Percentiles rank a stretch among this genome's conserved stretches.
These are phyloP conservation scores for Chaetomidium leptoderma DNA, from an alignment of 495 filamentous ascomycete genomes.

Conservation along the genomic window DNA sequence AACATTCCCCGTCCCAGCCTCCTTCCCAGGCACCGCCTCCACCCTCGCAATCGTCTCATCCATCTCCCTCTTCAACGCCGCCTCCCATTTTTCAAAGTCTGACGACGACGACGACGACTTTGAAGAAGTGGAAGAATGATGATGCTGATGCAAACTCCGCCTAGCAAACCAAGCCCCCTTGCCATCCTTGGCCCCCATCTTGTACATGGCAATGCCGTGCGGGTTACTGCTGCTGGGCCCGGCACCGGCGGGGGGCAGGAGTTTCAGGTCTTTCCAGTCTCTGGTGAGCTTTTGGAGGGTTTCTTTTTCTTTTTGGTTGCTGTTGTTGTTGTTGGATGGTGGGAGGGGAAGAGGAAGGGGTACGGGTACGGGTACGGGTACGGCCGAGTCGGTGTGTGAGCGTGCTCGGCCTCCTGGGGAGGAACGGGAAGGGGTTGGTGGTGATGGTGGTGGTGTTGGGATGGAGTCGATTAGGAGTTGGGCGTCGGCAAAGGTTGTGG, in stretches of 20 bases:
- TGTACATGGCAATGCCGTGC: conserved; percentile 71
- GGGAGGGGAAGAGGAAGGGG: background rate
- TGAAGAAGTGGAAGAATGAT: no score
- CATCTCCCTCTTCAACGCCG: conserved; percentile 57
- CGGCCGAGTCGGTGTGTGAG: conserved; percentile 34
- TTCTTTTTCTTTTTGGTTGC: background rate
- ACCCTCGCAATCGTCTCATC: conserved; percentile 55
- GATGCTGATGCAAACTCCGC: conserved; percentile 69
- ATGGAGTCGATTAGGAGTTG: conserved; percentile 74
- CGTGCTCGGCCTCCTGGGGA: conserved; percentile 24
- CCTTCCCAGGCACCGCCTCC: conserved; percentile 36
- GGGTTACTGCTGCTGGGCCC: conserved; percentile 62
- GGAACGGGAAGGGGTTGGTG: background rate
- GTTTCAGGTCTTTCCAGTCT: conserved; percentile 83
- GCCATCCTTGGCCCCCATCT: conserved; percentile 70
- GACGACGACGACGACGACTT: background rate
- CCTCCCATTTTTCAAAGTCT: conserved; percentile 68
- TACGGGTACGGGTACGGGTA: no score
- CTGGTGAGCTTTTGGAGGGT: conserved; percentile 52
- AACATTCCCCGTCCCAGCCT: conserved; percentile 65
- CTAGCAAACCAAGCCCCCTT: conserved; percentile 87
- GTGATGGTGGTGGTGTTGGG: conserved; percentile 36
- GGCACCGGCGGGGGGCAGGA: no score
- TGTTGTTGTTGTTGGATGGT: background rate
- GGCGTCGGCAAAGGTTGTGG: conserved; percentile 56